Percentiles rank a stretch among this genome's conserved stretches.
phyloP scores from a whole-genome alignment of 2,329 filamentous ascomycete species.

The Tolypocladium guangdongense region DNA sequence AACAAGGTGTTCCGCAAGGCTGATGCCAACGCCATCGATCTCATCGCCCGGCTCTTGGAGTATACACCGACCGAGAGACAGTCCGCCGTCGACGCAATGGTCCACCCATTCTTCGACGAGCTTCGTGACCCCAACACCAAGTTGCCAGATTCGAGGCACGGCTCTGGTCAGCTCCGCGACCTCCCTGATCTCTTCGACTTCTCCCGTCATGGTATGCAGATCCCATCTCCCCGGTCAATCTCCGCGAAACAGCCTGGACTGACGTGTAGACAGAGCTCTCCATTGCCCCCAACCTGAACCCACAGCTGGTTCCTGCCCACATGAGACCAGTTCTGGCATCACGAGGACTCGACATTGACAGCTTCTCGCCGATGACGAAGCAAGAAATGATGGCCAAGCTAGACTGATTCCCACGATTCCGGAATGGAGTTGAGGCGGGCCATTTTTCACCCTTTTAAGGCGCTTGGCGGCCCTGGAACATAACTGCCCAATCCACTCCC shows the following conservation, averaged over 20 bases:
- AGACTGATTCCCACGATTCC: constrained; percentile 53
- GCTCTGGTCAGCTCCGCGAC: constrained; percentile 68
- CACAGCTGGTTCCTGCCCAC: constrained; percentile 76
- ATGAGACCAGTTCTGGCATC: constrained; percentile 62
- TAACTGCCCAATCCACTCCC: constrained; percentile 16
- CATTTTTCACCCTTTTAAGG: constrained; percentile 18
- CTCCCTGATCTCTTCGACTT: constrained; percentile 89
- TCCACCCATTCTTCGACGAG: constrained; percentile 97
- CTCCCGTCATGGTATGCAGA: constrained; percentile 70
- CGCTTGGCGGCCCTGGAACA: constrained; percentile 18
- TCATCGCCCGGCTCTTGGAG: constrained; percentile 88
- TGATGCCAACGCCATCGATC: constrained; percentile 80
- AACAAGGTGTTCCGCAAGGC: constrained; percentile 99
- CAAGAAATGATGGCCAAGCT: constrained; percentile 96
- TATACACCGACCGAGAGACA: constrained; percentile 96
- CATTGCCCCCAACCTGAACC: constrained; percentile 82
- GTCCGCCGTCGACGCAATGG: constrained; percentile 90
- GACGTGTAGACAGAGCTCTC: constrained; percentile 64
- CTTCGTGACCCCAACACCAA: constrained; percentile 83
- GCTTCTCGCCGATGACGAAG: constrained; percentile 82
- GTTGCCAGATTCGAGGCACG: constrained; percentile 87
- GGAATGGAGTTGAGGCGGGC: constrained; percentile 20
- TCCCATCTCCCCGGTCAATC: background rate
- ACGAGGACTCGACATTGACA: constrained; percentile 83
- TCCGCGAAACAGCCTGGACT: background rate